Percentiles rank a stretch among this genome's conserved stretches.
Conservation (phyloP, 352 stramenopile genomes). For the Globisporangium heterothallicum region DNA sequence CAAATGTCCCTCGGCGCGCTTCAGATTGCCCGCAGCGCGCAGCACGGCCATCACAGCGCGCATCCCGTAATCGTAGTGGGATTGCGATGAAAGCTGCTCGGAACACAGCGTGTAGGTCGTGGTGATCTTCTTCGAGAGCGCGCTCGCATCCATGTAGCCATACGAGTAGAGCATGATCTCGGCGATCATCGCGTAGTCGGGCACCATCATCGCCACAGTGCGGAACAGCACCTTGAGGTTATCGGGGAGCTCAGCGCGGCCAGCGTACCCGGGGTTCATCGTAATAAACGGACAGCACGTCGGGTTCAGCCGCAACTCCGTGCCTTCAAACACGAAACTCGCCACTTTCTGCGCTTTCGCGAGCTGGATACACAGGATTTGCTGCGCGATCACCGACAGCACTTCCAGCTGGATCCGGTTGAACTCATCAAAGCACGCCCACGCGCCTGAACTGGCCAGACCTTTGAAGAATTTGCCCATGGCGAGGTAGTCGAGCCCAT, state of each 20-base stretch:
- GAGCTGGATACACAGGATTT: constrained; percentile 90
- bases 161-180: constrained; percentile 94
- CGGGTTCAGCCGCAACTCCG: constrained; percentile 81
- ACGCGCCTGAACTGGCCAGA: constrained; percentile 84
- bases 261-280: constrained; percentile 90
- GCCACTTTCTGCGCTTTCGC: constrained; percentile 72
- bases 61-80: constrained; percentile 96
- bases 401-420: constrained; percentile 93
- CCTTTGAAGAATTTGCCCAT: constrained; percentile 95
- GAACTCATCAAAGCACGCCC: constrained; percentile 92
- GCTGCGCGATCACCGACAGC: constrained; percentile 89
- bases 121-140: constrained; percentile 92
- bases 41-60: constrained; percentile 92
- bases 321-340: constrained; percentile 91
- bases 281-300: constrained; percentile 92
- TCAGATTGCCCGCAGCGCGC: constrained; percentile 89
- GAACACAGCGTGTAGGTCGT: constrained; percentile 92
- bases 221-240: constrained; percentile 93
- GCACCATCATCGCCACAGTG: constrained; percentile 93
- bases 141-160: constrained; percentile 87
- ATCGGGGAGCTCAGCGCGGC: constrained; percentile 86
- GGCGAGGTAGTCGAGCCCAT: constrained; percentile 87
- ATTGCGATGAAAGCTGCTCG: constrained; percentile 92
- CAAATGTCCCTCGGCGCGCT: constrained; percentile 70
- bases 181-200: constrained; percentile 91